Evolutionary conservation across 225 moss, liverwort and hornwort species (phyloP).

Genomic region (Pleurozium schreberi): DNA sequence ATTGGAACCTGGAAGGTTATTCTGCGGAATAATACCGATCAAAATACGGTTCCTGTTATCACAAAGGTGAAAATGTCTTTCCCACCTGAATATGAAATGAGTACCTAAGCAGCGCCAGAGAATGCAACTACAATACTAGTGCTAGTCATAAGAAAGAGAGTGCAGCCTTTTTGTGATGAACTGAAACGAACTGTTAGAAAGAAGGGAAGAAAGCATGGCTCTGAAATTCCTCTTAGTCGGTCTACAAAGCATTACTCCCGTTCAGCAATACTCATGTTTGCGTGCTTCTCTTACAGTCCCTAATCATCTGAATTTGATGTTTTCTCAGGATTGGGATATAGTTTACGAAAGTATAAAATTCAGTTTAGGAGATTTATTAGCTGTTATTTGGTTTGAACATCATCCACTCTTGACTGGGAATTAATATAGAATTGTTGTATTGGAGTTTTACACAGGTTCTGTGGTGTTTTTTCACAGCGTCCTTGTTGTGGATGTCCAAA

Average conservation of each 20-base stretch:
- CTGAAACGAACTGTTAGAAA: not conserved
- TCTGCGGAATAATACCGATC: constrained; percentile 59
- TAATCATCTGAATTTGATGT: not conserved
- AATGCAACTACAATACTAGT: not conserved
- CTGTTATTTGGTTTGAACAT: not conserved
- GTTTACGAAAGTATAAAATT: not conserved
- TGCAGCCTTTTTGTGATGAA: not conserved
- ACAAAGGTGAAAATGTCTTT: constrained; percentile 40
- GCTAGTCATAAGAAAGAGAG: not conserved
- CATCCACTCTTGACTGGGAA: not conserved
- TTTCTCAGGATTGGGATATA: not conserved
- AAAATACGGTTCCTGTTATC: constrained; percentile 61
- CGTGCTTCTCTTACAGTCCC: not conserved
- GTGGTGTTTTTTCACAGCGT: constrained; percentile 91
- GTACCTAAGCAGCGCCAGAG: not conserved
- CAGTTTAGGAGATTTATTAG: not conserved
- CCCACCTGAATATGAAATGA: not conserved
- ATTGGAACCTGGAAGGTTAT: constrained; percentile 96
- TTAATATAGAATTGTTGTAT: constrained; percentile 10
- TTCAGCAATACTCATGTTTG: not conserved
- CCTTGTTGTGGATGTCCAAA: constrained; percentile 82
- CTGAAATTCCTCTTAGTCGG: not conserved
- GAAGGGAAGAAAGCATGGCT: not conserved
- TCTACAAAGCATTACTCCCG: not conserved
- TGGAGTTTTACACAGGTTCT: constrained; percentile 52